Percentiles rank a stretch among this genome's conserved stretches.
Conservation (phyloP, 1,139 yeast genomes). For the Suhomyces choctaworum region DNA sequence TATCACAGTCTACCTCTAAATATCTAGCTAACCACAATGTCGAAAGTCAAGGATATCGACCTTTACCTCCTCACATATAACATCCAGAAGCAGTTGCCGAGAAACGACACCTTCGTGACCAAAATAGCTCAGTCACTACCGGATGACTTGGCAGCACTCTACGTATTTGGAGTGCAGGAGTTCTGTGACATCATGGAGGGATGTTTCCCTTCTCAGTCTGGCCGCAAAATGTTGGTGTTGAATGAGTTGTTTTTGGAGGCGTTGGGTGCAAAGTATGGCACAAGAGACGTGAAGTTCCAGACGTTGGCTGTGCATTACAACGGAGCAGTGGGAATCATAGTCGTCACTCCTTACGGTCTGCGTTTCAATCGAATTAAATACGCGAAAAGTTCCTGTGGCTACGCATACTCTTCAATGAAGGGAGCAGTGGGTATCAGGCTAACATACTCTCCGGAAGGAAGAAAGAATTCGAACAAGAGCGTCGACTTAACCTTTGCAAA, state of each 20-base stretch:
- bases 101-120: conserved; percentile 25
- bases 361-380: conserved; percentile 29
- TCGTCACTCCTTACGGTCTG: conserved; percentile 49
- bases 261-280: conserved; percentile 35
- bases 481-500: conserved; percentile 60
- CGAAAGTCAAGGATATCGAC: too few species aligned
- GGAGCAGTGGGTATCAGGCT: conserved; percentile 71
- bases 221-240: conserved; percentile 41
- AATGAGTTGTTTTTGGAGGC: conserved; percentile 42
- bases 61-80: conserved; percentile 44
- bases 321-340: conserved; percentile 69
- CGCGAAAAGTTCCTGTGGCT: conserved; percentile 54
- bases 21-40: too few species aligned
- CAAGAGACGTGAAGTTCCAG: conserved; percentile 37
- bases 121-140: conserved; percentile 34
- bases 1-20: too few species aligned
- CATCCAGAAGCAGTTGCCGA: conserved; percentile 32
- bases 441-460: conserved; percentile 27
- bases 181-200: conserved; percentile 66
- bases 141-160: conserved; percentile 40
- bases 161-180: conserved; percentile 77
- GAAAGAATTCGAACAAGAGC: conserved; percentile 11
- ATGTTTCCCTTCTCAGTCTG: conserved; percentile 43
- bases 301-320: conserved; percentile 48
- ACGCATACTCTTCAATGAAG: conserved; percentile 61